A percentile compares a stretch with the other conserved stretches of the same genome.
phyloP scores from a whole-genome alignment of 306 rosid species.

The Arachis stenosperma region DNA sequence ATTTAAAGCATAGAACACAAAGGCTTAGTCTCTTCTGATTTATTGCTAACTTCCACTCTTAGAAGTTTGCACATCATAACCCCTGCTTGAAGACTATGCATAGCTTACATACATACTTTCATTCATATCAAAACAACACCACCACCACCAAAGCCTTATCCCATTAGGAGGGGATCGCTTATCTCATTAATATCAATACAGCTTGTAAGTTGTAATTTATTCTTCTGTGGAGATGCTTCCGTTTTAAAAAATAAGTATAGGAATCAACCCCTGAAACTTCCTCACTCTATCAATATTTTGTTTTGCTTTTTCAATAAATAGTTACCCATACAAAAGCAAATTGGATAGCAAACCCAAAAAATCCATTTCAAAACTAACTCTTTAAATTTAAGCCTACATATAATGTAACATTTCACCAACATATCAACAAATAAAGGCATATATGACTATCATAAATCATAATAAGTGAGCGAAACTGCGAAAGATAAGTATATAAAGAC shows the following conservation, averaged over 20 bases:
- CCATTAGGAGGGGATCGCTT: no score
- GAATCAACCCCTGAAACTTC: background rate
- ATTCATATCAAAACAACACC: no score
- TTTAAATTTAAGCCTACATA: background rate
- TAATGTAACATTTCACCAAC: conserved; percentile 8
- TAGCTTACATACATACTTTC: background rate
- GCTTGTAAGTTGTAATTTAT: background rate
- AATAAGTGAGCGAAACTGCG: background rate
- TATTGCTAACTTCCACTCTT: conserved; percentile 1
- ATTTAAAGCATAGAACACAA: conserved; percentile 12
- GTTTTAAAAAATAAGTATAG: background rate
- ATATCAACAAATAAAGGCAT: conserved; percentile 26
- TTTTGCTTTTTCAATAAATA: background rate
- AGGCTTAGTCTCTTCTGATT: background rate
- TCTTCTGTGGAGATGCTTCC: conserved; percentile 11
- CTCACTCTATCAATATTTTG: background rate
- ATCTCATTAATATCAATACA: background rate
- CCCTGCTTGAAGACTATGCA: conserved; percentile 8
- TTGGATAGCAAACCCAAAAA: conserved; percentile 17
- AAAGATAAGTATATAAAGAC: background rate
- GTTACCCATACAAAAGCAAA: background rate
- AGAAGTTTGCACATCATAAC: conserved; percentile 5
- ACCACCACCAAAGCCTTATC: no score
- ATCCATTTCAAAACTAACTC: conserved; percentile 8
- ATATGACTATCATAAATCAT: conserved; percentile 26